A percentile compares a stretch with the other conserved stretches of the same genome.
Evolutionary conservation across 495 filamentous ascomycete species (phyloP).

Genomic region (Aspergillus indologenus): DNA sequence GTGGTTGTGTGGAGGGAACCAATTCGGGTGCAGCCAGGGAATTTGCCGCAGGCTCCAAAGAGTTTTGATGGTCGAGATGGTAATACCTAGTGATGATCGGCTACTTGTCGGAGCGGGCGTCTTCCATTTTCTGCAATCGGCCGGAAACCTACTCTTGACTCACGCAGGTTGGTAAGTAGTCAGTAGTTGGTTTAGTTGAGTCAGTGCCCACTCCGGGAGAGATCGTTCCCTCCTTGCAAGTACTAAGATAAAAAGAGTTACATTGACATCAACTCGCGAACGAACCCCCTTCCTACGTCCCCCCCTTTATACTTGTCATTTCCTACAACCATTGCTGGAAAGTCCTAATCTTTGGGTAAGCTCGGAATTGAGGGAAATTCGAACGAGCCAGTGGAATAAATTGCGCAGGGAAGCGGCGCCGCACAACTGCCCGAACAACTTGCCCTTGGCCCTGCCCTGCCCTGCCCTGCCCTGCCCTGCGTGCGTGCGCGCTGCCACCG

Average conservation of each 20-base stretch:
- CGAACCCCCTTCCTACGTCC: too few relatives aligned
- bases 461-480: too few relatives aligned
- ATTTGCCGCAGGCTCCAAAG: slow-evolving; percentile 22
- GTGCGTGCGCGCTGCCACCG: background rate
- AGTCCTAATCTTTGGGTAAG: background rate
- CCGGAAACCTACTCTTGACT: background rate
- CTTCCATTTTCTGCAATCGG: slow-evolving; percentile 5
- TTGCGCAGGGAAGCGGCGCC: slow-evolving; percentile 1
- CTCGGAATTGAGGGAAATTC: slow-evolving; percentile 1
- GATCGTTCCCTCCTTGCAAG: background rate
- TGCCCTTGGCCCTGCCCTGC: background rate
- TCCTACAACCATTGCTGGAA: background rate
- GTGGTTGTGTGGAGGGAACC: slow-evolving; percentile 19
- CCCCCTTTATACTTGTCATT: background rate
- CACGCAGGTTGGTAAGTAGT: background rate
- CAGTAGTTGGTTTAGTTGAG: background rate
- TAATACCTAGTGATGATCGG: slow-evolving; percentile 28
- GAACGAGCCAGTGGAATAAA: slow-evolving; percentile 5
- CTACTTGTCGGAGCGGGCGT: slow-evolving; percentile 25
- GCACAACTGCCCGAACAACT: background rate
- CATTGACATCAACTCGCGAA: background rate
- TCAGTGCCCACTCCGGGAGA: background rate
- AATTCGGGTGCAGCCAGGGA: slow-evolving; percentile 20
- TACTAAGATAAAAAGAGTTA: background rate
- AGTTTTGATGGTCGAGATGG: slow-evolving; percentile 13